A percentile compares a stretch with the other conserved stretches of the same genome.
Evolutionary conservation across 108 stramenopile species (phyloP).

Genomic region (Aurantiochytrium sp.): DNA sequence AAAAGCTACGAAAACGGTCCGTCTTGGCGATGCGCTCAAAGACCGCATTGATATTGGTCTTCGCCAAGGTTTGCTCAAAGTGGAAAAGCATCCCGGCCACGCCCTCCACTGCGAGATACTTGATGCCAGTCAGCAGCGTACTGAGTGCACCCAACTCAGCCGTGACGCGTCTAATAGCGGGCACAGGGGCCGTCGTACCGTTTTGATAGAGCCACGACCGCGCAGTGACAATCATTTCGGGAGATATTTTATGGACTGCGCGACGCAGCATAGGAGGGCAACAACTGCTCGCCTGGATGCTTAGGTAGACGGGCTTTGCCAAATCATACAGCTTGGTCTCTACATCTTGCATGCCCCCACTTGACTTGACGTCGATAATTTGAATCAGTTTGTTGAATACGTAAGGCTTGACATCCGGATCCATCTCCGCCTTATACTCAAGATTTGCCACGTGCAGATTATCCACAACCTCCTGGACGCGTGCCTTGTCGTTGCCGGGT

Average conservation of each 20-base stretch:
- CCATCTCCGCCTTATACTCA: conserved; percentile 67
- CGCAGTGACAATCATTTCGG: not conserved
- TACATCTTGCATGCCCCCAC: conserved; percentile 35
- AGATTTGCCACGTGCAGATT: conserved; percentile 59
- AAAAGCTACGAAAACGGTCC: not conserved
- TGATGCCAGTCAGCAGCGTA: not conserved
- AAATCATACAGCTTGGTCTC: conserved; percentile 50
- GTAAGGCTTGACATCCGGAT: conserved; percentile 66
- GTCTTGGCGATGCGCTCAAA: not conserved
- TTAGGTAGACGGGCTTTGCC: conserved; percentile 44
- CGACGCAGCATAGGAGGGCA: not conserved
- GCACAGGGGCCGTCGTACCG: not conserved
- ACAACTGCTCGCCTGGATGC: conserved; percentile 37
- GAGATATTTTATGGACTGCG: not conserved
- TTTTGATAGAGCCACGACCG: not conserved
- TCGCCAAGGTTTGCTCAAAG: not conserved
- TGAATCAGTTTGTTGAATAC: conserved; percentile 65
- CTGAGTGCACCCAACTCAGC: not conserved
- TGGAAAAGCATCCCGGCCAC: not conserved
- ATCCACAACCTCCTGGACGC: conserved; percentile 65
- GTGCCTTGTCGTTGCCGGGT: conserved; percentile 77
- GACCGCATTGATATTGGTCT: not conserved
- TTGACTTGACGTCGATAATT: conserved; percentile 51
- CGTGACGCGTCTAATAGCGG: not conserved
- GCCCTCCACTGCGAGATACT: not conserved